Conservation (phyloP, 129 eudicot genomes). For the Saussurea involucrata region DNA sequence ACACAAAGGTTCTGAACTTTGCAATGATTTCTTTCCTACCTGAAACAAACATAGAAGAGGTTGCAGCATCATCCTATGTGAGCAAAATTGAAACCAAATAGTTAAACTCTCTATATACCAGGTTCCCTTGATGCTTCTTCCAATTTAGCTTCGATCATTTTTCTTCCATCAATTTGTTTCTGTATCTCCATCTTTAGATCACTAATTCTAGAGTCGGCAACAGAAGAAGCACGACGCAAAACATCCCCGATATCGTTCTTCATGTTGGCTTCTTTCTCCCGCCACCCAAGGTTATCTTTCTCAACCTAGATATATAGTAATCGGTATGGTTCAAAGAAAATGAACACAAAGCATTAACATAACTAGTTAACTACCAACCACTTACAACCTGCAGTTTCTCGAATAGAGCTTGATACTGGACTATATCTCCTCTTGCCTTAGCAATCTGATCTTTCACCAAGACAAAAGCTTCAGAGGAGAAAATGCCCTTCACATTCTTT, state of each 20-base stretch:
- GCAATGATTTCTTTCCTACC: constrained; percentile 92
- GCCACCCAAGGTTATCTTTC: constrained; percentile 84
- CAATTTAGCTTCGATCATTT: constrained; percentile 54
- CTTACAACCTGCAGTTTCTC: constrained; percentile 87
- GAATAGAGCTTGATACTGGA: constrained; percentile 53
- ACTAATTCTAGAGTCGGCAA: constrained; percentile 53
- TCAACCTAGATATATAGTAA: constrained; percentile 52
- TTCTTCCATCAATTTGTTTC: constrained; percentile 49
- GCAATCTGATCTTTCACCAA: constrained; percentile 72
- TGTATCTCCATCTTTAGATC: constrained; percentile 69
- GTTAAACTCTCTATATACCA: constrained; percentile 37
- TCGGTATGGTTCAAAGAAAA: constrained; percentile 9
- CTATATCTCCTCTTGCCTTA: constrained; percentile 73
- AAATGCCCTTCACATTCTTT: constrained; percentile 61
- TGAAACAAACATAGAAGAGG: constrained; percentile 27
- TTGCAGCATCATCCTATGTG: constrained; percentile 9
- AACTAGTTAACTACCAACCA: constrained; percentile 39
- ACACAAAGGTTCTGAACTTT: constrained; percentile 70
- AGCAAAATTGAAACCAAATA: not conserved
- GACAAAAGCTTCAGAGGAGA: constrained; percentile 64
- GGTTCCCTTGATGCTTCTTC: constrained; percentile 84
- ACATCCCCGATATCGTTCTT: constrained; percentile 69
- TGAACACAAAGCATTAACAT: constrained; percentile 12
- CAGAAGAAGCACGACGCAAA: constrained; percentile 50
- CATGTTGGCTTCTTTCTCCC: constrained; percentile 64